A percentile compares a stretch with the other conserved stretches of the same genome.
Conservation (phyloP, 306 rosid genomes). For the Cucurbita argyrosperma region DNA sequence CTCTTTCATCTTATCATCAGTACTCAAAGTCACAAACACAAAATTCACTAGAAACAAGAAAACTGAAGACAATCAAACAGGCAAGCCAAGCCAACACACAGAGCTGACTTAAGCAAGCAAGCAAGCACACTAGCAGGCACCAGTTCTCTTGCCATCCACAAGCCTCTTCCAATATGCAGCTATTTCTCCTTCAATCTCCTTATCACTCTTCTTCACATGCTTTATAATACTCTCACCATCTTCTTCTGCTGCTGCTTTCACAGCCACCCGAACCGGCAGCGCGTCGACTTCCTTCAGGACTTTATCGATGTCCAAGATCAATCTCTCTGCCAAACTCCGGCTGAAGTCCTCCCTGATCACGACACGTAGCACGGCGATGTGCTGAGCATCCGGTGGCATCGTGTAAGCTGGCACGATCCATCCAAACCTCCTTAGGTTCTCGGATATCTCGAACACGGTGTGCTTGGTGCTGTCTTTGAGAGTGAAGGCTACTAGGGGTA, state of each 20-base stretch:
- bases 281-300: slow-evolving; percentile 45
- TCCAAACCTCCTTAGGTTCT: slow-evolving; percentile 42
- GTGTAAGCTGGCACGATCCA: slow-evolving; percentile 95
- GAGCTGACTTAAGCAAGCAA: not conserved
- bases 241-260: slow-evolving; percentile 12
- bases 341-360: slow-evolving; percentile 89
- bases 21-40: not conserved
- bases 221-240: slow-evolving; percentile 21
- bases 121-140: slow-evolving; percentile 29
- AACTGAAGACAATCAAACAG: not conserved
- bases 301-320: slow-evolving; percentile 42
- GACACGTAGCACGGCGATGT: slow-evolving; percentile 59
- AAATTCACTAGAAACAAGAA: not conserved
- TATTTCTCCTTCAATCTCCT: slow-evolving; percentile 26
- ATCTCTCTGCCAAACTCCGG: slow-evolving; percentile 59
- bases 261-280: slow-evolving; percentile 14
- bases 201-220: slow-evolving; percentile 14
- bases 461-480: slow-evolving; percentile 60
- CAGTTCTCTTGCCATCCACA: slow-evolving; percentile 37
- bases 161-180: slow-evolving; percentile 34
- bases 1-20: not conserved
- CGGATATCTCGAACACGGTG: slow-evolving; percentile 67
- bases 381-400: slow-evolving; percentile 61
- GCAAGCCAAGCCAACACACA: not conserved
- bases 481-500: slow-evolving; percentile 70